Evolutionary conservation across 257 asterid species (phyloP).

Genomic region (Echium plantagineum): DNA sequence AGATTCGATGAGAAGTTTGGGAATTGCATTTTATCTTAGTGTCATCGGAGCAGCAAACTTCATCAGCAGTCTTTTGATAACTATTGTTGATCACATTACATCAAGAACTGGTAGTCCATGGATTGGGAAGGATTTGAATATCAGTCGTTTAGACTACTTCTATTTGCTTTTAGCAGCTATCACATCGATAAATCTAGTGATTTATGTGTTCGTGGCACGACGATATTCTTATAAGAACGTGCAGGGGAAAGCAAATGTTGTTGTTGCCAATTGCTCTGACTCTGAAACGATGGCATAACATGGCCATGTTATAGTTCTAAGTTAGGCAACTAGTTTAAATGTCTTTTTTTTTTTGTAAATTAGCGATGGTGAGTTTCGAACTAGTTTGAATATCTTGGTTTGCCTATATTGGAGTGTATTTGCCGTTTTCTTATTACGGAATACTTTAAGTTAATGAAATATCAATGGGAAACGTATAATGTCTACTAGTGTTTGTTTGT

Average conservation of each 20-base stretch:
- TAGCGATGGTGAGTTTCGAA: too few relatives aligned
- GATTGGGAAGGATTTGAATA: conserved; percentile 27
- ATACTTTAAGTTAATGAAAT: neutral
- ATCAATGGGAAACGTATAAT: neutral
- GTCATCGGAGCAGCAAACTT: conserved; percentile 65
- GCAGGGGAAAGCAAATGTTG: conserved; percentile 24
- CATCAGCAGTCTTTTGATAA: conserved; percentile 51
- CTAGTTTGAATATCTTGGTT: too few relatives aligned
- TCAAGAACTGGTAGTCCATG: conserved; percentile 41
- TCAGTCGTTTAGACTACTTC: conserved; percentile 28
- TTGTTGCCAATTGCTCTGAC: conserved; percentile 35
- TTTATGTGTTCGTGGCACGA: conserved; percentile 40
- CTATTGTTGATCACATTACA: conserved; percentile 46
- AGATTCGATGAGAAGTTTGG: conserved; percentile 79
- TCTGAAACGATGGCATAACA: conserved; percentile 19
- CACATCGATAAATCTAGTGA: conserved; percentile 27
- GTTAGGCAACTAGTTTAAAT: neutral
- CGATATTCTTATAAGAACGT: conserved; percentile 63
- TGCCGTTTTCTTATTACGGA: neutral
- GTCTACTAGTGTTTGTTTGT: too few relatives aligned
- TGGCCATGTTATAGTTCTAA: neutral
- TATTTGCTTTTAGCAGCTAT: conserved; percentile 41
- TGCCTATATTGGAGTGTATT: too few relatives aligned
- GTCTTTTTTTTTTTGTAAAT: too few relatives aligned
- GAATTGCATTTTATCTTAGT: conserved; percentile 65